Conservation (phyloP, 495 filamentous ascomycete genomes). For the Penicillium tannophilum region DNA sequence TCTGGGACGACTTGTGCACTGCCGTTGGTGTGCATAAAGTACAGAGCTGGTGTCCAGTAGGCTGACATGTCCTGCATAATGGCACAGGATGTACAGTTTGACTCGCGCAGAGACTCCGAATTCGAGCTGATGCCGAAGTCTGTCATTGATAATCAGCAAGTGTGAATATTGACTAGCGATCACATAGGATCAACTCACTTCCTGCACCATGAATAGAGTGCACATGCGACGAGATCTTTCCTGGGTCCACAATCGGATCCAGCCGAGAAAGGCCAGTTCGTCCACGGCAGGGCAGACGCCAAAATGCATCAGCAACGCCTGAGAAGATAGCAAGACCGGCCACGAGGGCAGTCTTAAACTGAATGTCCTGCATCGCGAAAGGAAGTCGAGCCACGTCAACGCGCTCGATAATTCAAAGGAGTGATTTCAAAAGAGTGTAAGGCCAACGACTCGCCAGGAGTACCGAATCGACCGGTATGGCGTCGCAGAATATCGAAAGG, state of each 20-base stretch:
- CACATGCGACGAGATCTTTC: conserved; percentile 47
- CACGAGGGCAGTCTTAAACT: conserved; percentile 25
- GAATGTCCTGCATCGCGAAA: conserved; percentile 28
- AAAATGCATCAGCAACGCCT: conserved; percentile 65
- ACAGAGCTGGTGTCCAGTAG: conserved; percentile 63
- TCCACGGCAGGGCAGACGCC: conserved; percentile 82
- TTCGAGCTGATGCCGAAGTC: conserved; percentile 52
- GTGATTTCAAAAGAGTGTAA: conserved; percentile 11
- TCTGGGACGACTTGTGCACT: conserved; percentile 54
- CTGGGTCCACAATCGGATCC: conserved; percentile 56
- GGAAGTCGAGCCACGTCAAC: conserved; percentile 19
- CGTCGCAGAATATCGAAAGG: conserved; percentile 7
- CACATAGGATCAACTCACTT: conserved; percentile 43
- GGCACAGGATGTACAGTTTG: conserved; percentile 58
- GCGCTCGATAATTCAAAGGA: conserved; percentile 16
- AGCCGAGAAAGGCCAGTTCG: conserved; percentile 61
- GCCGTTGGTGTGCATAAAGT: conserved; percentile 60
- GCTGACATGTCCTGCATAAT: conserved; percentile 63
- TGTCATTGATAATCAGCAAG: conserved; percentile 15
- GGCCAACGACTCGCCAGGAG: conserved; percentile 24
- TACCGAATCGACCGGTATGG: conserved; percentile 28
- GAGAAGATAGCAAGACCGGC: conserved; percentile 37
- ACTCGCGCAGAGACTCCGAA: conserved; percentile 44
- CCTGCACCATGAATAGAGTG: conserved; percentile 56
- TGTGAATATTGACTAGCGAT: background rate